Evolutionary conservation across 2,329 filamentous ascomycete species (phyloP).

Genomic region (Colletotrichum somersetense): DNA sequence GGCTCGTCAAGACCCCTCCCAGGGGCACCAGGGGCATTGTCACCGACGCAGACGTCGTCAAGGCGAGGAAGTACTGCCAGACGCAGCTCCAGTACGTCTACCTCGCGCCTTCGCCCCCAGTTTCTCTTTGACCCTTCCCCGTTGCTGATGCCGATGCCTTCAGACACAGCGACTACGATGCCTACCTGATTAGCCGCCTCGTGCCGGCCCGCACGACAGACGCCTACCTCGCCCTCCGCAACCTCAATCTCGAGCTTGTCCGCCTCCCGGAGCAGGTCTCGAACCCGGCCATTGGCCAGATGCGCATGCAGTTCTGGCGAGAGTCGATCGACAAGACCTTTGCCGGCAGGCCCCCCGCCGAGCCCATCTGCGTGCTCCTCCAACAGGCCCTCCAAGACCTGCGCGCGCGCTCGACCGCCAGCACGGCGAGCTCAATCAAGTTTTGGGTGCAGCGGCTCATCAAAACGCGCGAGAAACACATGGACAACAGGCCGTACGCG

Average conservation of each 20-base stretch:
- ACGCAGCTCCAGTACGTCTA: conserved; percentile 63
- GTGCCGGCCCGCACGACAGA: conserved; percentile 80
- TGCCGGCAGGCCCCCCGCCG: conserved; percentile 82
- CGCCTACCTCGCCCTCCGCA: conserved; percentile 89
- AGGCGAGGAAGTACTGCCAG: conserved; percentile 67
- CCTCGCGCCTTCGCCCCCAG: neutral
- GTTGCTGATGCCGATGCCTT: conserved; percentile 2
- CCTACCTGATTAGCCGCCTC: conserved; percentile 87
- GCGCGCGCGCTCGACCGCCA: conserved; percentile 53
- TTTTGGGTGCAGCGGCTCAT: conserved; percentile 85
- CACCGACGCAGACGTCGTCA: conserved; percentile 64
- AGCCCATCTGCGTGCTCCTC: conserved; percentile 90
- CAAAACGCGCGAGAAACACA: conserved; percentile 82
- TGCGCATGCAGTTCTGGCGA: conserved; percentile 96
- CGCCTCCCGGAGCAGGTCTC: conserved; percentile 91
- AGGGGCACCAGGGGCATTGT: conserved; percentile 51
- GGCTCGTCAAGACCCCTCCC: conserved; percentile 48
- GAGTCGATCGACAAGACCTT: conserved; percentile 86
- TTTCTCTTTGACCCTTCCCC: too few relatives aligned
- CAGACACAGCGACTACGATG: conserved; percentile 90
- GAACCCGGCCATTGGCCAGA: conserved; percentile 84
- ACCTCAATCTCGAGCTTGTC: conserved; percentile 93
- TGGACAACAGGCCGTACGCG: conserved; percentile 86
- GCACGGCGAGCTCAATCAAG: conserved; percentile 67
- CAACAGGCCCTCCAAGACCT: conserved; percentile 77